A percentile compares a stretch with the other conserved stretches of the same genome.
phyloP scores from a whole-genome alignment of 345 rosid species.

The Gynandropsis gynandra region DNA sequence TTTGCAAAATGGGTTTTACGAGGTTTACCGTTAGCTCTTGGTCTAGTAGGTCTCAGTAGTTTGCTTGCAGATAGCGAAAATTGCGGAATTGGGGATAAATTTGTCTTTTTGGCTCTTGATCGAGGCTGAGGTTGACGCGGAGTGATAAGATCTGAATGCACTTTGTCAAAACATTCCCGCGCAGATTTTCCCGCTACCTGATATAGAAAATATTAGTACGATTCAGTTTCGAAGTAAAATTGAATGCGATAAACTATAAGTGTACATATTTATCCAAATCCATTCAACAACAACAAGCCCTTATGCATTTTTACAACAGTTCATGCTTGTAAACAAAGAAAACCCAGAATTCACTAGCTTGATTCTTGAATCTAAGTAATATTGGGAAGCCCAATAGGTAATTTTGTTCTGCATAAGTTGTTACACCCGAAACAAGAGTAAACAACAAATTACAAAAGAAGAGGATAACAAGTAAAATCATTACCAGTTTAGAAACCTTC shows the following conservation, averaged over 20 bases:
- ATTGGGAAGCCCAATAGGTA: neutral
- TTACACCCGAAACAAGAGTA: neutral
- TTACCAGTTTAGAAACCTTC: slow-evolving; percentile 68
- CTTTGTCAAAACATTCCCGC: slow-evolving; percentile 72
- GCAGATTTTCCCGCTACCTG: slow-evolving; percentile 83
- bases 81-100: slow-evolving; percentile 34
- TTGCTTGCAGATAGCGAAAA: slow-evolving; percentile 68
- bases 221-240: neutral
- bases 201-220: neutral
- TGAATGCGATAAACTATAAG: neutral
- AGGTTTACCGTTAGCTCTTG: slow-evolving; percentile 31
- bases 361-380: neutral
- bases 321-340: neutral
- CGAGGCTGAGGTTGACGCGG: slow-evolving; percentile 51
- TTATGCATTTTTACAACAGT: neutral
- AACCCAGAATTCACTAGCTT: neutral
- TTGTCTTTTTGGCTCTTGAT: slow-evolving; percentile 39
- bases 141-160: slow-evolving; percentile 52
- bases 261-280: neutral
- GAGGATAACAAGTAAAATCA: slow-evolving; percentile 10
- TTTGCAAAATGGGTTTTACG: slow-evolving; percentile 34
- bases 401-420: neutral
- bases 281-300: neutral
- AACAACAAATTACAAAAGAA: neutral
- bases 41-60: slow-evolving; percentile 39